phyloP scores from a whole-genome alignment of 805 yeast species.

The Suhomyces sp. region DNA sequence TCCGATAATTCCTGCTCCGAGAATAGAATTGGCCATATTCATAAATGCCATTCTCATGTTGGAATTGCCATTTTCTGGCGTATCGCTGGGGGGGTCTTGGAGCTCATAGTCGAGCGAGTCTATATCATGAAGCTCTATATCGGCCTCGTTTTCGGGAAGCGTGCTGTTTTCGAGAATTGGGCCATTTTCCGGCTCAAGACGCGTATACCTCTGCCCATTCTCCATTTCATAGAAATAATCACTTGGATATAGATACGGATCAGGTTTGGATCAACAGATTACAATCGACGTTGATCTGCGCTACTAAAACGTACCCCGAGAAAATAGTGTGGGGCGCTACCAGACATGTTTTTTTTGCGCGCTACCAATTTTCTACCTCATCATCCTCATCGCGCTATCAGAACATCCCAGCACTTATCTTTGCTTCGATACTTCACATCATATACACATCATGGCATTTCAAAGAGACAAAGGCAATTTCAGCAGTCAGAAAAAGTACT shows the following conservation, averaged over 20 bases:
- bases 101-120: constrained; percentile 16
- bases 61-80: constrained; percentile 29
- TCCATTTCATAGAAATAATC: neutral
- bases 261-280: neutral
- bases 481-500: constrained; percentile 23
- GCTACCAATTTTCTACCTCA: neutral
- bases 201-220: neutral
- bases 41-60: constrained; percentile 81
- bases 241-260: too few relatives aligned
- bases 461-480: constrained; percentile 5
- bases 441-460: constrained; percentile 7
- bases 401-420: neutral
- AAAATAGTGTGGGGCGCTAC: neutral
- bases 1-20: constrained; percentile 95
- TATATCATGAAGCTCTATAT: constrained; percentile 15
- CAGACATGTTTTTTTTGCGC: neutral
- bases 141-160: constrained; percentile 7
- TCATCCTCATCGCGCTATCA: neutral
- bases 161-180: neutral
- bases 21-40: constrained; percentile 94
- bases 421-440: neutral
- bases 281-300: neutral
- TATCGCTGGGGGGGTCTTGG: neutral
- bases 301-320: neutral
- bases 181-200: neutral